These are phyloP conservation scores for Alnus rubra DNA, from an alignment of 306 rosid species.

Conservation along the genomic window DNA sequence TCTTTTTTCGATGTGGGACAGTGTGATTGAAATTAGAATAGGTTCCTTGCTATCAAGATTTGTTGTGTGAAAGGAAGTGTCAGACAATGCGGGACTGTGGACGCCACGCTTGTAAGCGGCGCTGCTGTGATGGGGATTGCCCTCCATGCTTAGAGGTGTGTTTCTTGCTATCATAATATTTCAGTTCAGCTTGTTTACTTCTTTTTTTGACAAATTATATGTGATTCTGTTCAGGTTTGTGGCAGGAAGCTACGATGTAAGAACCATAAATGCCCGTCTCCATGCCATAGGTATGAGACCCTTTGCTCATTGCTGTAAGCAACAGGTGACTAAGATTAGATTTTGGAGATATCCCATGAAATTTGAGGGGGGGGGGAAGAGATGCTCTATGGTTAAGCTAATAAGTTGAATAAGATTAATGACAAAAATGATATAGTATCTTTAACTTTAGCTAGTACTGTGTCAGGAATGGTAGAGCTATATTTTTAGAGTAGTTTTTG, in stretches of 20 bases:
- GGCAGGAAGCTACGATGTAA: slow-evolving; percentile 88
- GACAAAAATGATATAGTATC: neutral
- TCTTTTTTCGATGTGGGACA: slow-evolving; percentile 15
- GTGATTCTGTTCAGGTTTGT: slow-evolving; percentile 59
- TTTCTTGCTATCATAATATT: slow-evolving; percentile 31
- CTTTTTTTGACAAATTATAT: slow-evolving; percentile 22
- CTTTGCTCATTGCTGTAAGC: slow-evolving; percentile 16
- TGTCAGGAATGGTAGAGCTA: neutral
- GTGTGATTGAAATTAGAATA: slow-evolving; percentile 58
- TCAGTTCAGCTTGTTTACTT: slow-evolving; percentile 4
- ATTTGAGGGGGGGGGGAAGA: neutral
- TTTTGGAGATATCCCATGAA: neutral
- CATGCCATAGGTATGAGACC: slow-evolving; percentile 78
- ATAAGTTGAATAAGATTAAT: neutral
- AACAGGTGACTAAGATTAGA: neutral
- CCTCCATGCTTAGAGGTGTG: slow-evolving; percentile 94
- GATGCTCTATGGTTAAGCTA: neutral
- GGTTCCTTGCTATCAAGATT: slow-evolving; percentile 97
- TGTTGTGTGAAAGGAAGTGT: slow-evolving; percentile 93
- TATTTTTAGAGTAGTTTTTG: neutral
- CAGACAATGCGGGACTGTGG: slow-evolving; percentile 77
- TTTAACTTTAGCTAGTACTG: neutral
- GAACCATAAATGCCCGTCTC: slow-evolving; percentile 95
- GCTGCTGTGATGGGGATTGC: slow-evolving; percentile 95
- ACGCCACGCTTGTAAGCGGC: slow-evolving; percentile 87